Percentiles rank a stretch among this genome's conserved stretches.
Conservation (phyloP, 306 rosid species). For the Pachyrhizus erosus region DNA sequence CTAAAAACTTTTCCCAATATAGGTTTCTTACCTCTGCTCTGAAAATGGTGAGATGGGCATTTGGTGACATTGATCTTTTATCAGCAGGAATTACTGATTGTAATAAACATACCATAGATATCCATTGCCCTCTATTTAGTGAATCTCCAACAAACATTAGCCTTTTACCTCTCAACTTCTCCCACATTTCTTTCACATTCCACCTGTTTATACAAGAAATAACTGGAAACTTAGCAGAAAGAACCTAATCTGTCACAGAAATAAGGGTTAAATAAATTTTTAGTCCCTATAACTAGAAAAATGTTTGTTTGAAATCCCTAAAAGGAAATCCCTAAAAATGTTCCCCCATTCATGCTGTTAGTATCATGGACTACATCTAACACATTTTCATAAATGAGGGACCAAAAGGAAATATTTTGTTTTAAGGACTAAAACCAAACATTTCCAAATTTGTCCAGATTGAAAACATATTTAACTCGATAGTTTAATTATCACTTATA, state of each 20-base stretch:
- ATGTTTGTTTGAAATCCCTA: background rate
- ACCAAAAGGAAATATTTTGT: background rate
- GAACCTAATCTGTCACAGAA: slow-evolving; percentile 2
- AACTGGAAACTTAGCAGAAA: slow-evolving; percentile 21
- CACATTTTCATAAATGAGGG: background rate
- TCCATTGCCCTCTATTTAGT: slow-evolving; percentile 97
- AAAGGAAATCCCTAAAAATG: background rate
- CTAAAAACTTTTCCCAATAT: background rate
- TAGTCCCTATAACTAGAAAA: background rate
- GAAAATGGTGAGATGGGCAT: slow-evolving; percentile 91
- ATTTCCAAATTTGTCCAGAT: background rate
- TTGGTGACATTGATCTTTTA: slow-evolving; percentile 90
- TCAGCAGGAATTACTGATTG: slow-evolving; percentile 87
- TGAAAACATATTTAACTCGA: background rate
- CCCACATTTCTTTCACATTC: slow-evolving; percentile 86
- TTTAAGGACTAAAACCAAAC: background rate
- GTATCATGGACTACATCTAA: background rate
- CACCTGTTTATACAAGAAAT: slow-evolving; percentile 59
- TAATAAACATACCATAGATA: slow-evolving; percentile 91
- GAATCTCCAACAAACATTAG: slow-evolving; percentile 99
- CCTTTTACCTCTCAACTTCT: slow-evolving; percentile 88
- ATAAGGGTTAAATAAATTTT: background rate
- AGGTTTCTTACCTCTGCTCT: slow-evolving; percentile 73
- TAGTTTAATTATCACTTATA: background rate
- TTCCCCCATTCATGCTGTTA: background rate